A percentile compares a stretch with the other conserved stretches of the same genome.
phyloP scores from a whole-genome alignment of 176 grass and related monocot genomes.

The Triticum aestivum region IWGSC_CS_RefSeq_v2.1 NC_057803.1:592175674-592176173 shows the following conservation, averaged over 20 bases:
- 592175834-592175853: neutral
- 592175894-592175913: neutral
- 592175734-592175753: constrained; percentile 20
- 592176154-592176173: neutral
- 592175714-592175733: neutral
- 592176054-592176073: neutral
- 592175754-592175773: neutral
- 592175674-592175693: neutral
- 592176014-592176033: neutral
- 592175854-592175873: neutral
- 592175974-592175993: neutral
- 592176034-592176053: neutral
- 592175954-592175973: neutral
- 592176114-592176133: neutral
- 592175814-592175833: neutral
- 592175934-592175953: constrained; percentile 14
- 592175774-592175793: neutral
- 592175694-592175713: neutral
- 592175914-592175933: constrained; percentile 16
- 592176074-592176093: constrained; percentile 4
- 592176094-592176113: neutral
- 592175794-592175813: neutral
- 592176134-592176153: neutral
- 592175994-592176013: neutral
- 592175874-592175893: neutral